Conservation (phyloP, 495 filamentous ascomycete genomes). For the Chlorociboria aeruginascens region DNA sequence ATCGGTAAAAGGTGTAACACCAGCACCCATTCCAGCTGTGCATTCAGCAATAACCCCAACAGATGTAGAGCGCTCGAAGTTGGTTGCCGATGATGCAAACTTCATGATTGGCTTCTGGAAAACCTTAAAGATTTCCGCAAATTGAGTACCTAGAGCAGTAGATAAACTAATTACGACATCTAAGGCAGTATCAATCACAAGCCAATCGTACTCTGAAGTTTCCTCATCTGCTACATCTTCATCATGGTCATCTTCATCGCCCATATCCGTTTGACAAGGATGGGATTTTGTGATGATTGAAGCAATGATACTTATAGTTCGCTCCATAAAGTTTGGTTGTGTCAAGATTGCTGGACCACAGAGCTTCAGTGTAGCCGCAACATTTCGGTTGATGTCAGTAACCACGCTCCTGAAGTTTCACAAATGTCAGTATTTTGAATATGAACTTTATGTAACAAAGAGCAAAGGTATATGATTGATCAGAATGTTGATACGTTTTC, state of each 20-base stretch:
- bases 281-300: slow-evolving; percentile 75
- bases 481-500: slow-evolving; percentile 62
- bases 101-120: slow-evolving; percentile 85
- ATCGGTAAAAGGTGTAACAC: slow-evolving; percentile 65
- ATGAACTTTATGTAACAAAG: not conserved
- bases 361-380: slow-evolving; percentile 84
- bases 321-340: slow-evolving; percentile 47
- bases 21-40: slow-evolving; percentile 68
- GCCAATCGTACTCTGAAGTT: slow-evolving; percentile 94
- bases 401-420: slow-evolving; percentile 57
- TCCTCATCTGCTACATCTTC: slow-evolving; percentile 53
- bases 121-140: slow-evolving; percentile 80
- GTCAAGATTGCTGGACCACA: slow-evolving; percentile 80
- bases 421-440: slow-evolving; percentile 24
- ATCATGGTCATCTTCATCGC: slow-evolving; percentile 55
- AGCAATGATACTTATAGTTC: slow-evolving; percentile 46
- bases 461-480: slow-evolving; percentile 5
- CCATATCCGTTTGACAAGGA: slow-evolving; percentile 83
- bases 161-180: slow-evolving; percentile 80
- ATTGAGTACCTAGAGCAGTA: slow-evolving; percentile 67
- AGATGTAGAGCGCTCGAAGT: slow-evolving; percentile 74
- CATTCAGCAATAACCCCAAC: slow-evolving; percentile 91
- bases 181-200: slow-evolving; percentile 85
- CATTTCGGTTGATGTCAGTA: slow-evolving; percentile 88
- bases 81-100: slow-evolving; percentile 72